Percentiles rank a stretch among this genome's conserved stretches.
phyloP scores from a whole-genome alignment of 78 protist species.

The Pelomyxa schiedti region DNA sequence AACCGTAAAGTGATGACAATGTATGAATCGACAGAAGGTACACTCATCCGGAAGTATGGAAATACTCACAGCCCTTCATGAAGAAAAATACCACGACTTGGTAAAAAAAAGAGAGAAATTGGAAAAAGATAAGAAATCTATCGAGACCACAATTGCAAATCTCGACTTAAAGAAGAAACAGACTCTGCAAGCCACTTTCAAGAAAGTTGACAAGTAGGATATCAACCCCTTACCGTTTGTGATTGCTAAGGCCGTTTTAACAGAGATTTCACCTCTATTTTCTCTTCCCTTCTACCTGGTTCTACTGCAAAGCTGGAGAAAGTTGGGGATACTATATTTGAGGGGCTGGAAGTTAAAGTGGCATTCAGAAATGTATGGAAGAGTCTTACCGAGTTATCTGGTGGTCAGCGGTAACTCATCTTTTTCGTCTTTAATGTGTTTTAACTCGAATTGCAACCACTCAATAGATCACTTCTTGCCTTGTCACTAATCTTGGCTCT shows the following conservation, averaged over 20 bases:
- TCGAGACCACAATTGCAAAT: conserved; percentile 65
- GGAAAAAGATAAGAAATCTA: conserved; percentile 80
- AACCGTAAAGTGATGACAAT: conserved; percentile 79
- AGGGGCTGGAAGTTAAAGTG: conserved; percentile 65
- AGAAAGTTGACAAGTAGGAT: too few relatives aligned
- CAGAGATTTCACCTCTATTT: conserved; percentile 79
- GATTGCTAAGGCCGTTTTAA: too few relatives aligned
- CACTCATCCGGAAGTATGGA: too few relatives aligned
- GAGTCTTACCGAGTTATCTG: conserved; percentile 89
- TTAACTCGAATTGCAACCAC: too few relatives aligned
- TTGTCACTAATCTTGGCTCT: conserved; percentile 93
- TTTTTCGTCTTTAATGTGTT: too few relatives aligned
- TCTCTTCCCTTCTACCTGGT: conserved; percentile 89
- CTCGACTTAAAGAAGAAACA: conserved; percentile 84
- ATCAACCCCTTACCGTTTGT: too few relatives aligned
- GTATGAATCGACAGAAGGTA: conserved; percentile 60
- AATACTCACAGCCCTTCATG: too few relatives aligned
- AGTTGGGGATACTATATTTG: conserved; percentile 29
- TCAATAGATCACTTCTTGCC: conserved; percentile 96
- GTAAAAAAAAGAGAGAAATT: conserved; percentile 63
- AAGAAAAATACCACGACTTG: conserved; percentile 83
- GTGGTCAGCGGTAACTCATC: conserved; percentile 96
- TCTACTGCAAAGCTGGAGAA: conserved; percentile 64
- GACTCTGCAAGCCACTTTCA: conserved; percentile 72
- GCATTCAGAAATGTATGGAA: conserved; percentile 95